Evolutionary conservation across 768 basidiomycete species (phyloP), one percentile per base, ranked within the genome.

Genomic region (Suillus spraguei): DNA sequence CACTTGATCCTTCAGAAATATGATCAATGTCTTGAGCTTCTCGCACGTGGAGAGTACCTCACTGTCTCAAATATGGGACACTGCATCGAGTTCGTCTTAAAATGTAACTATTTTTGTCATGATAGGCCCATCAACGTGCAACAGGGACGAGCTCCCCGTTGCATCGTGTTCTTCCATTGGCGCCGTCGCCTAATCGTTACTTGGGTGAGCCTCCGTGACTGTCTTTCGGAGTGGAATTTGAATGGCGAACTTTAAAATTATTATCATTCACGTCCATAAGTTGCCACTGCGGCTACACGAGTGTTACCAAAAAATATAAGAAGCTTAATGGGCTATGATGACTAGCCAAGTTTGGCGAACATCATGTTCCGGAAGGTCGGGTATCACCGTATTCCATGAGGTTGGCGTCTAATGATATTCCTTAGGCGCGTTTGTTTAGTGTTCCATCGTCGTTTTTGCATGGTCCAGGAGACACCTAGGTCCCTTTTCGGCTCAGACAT

Each of bases 1-100:
- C 28, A 28, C 28, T 28, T 28, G 28, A 28, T 28, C 28, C 28
- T 28, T 28, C n/a, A n/a, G n/a, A 28, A 80, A 91, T 70, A 81
- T 85, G 22, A 90, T 92, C 69, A 90, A 84, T 64, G 82, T 83
- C 22, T 74, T 92, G 22, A 91, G 88, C 72, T 94, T 92, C 80
- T 93, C 90, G 13, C 82, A 87, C 66, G 92, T 67, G 91, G 91
- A 38, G 92, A 94, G 78, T 93, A 88, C 69, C 74, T 94, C 56
- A 87, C 91, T 64, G 4, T 28, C 28, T 28, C 28, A 28, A 28
- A 28, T 4, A 80, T 83, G 5, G 90, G 90, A 24, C 77, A 78
- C 35, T 92, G 92, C 67, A 88, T 93, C 60, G 91, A 93, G n/a
- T 61, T 22, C 22, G 39, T 14, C 50, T 16, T 47, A 55, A 16